Evolutionary conservation across 148 eudicot species (phyloP).

Genomic region (Vaccinium myrtillus): DNA sequence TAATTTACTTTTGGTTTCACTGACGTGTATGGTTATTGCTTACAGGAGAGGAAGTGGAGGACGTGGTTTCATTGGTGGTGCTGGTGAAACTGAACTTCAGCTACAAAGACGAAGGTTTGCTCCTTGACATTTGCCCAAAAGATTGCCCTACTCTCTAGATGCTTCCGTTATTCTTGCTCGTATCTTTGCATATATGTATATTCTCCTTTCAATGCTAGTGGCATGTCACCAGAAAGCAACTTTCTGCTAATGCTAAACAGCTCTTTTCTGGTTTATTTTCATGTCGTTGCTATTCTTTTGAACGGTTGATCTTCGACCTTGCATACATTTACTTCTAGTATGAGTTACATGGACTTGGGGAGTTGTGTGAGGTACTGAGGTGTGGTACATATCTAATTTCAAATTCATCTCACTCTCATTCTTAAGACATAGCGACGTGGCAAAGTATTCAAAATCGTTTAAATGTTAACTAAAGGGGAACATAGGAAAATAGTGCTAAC

Average conservation of each 20-base stretch:
- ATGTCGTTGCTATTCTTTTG: not conserved
- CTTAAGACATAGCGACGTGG: not conserved
- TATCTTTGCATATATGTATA: not conserved
- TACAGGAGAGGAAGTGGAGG: conserved; percentile 99
- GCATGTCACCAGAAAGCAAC: not conserved
- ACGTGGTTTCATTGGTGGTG: conserved; percentile 92
- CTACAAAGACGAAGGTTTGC: conserved; percentile 93
- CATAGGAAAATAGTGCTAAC: not conserved
- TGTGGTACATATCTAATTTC: not conserved
- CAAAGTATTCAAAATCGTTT: not conserved
- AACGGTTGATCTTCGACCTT: not conserved
- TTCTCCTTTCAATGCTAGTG: not conserved
- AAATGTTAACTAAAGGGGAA: not conserved
- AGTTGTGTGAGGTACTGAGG: not conserved
- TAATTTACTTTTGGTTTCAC: conserved; percentile 5
- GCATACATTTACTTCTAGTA: not conserved
- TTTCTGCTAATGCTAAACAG: not conserved
- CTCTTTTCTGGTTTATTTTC: not conserved
- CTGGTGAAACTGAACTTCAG: conserved; percentile 98
- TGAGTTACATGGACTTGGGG: not conserved
- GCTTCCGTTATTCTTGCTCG: not conserved
- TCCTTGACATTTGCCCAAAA: conserved; percentile 4
- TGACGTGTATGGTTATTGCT: conserved; percentile 16
- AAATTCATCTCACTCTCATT: not conserved
- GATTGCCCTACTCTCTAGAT: not conserved